Percentiles rank a stretch among this genome's conserved stretches.
Conservation (phyloP, 768 basidiomycete genomes). For the Suillus variegatus region DNA sequence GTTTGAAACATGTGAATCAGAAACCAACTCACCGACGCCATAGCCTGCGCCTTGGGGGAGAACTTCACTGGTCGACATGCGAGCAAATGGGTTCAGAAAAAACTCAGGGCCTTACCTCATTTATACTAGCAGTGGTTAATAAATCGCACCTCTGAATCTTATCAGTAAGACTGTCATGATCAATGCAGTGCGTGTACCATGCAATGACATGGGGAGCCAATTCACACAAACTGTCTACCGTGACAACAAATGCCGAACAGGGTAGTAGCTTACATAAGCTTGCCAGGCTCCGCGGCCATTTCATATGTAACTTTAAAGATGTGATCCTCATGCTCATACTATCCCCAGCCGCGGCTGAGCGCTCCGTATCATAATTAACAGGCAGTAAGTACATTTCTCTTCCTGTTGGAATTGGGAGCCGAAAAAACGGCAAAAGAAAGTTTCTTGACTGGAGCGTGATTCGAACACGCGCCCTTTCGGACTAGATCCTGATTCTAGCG, state of each 20-base stretch:
- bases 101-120: not conserved
- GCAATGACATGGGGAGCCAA: not conserved
- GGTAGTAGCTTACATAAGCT: too few species aligned
- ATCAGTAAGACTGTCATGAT: not conserved
- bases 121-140: too few species aligned
- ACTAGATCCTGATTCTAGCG: slow-evolving; percentile 44
- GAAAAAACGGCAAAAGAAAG: slow-evolving; percentile 14
- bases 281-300: too few species aligned
- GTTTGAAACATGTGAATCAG: slow-evolving; percentile 3
- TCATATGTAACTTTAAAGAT: too few species aligned
- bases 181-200: too few species aligned
- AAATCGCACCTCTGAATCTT: not conserved
- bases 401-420: too few species aligned
- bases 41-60: slow-evolving; percentile 85
- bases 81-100: not conserved
- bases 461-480: slow-evolving; percentile 39
- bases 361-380: too few species aligned
- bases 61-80: slow-evolving; percentile 34
- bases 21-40: slow-evolving; percentile 62
- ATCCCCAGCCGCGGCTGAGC: too few species aligned
- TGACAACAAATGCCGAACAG: too few species aligned
- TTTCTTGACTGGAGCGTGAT: slow-evolving; percentile 36
- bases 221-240: too few species aligned
- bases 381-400: not conserved
- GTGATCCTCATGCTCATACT: too few species aligned